A percentile compares a stretch with the other conserved stretches of the same genome.
Evolutionary conservation across 106 monocot species (phyloP).

Genomic region (Vanilla planifolia): DNA sequence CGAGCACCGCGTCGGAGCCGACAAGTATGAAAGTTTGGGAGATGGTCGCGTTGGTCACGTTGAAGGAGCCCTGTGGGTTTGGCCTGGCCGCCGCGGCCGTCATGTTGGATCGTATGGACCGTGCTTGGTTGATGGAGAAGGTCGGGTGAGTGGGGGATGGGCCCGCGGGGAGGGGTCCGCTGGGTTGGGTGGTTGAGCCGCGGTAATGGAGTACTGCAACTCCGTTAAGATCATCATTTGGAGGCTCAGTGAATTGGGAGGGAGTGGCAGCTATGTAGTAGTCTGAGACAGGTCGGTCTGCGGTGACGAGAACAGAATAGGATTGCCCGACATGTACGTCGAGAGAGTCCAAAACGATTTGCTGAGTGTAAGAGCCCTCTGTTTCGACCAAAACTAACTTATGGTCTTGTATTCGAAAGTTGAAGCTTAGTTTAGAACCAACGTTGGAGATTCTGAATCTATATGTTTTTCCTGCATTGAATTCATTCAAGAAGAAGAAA

Average conservation of each 20-base stretch:
- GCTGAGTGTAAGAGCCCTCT: constrained; percentile 37
- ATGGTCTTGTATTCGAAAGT: constrained; percentile 35
- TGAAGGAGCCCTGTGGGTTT: constrained; percentile 47
- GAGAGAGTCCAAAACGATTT: constrained; percentile 33
- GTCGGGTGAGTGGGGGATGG: constrained; percentile 22
- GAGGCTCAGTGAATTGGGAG: constrained; percentile 14
- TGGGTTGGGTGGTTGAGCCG: constrained; percentile 2
- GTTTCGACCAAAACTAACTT: constrained; percentile 32
- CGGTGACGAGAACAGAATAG: constrained; percentile 34
- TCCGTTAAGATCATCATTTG: constrained; percentile 7
- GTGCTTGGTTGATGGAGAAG: constrained; percentile 34
- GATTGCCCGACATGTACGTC: constrained; percentile 40
- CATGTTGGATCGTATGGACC: constrained; percentile 38
- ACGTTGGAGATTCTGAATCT: constrained; percentile 35
- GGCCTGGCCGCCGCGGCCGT: constrained; percentile 45
- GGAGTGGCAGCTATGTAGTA: constrained; percentile 35
- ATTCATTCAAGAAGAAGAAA: too few relatives aligned
- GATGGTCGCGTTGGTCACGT: constrained; percentile 15
- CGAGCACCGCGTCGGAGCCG: background rate
- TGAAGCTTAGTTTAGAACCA: constrained; percentile 28
- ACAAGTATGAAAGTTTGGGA: constrained; percentile 28
- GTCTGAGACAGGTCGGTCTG: constrained; percentile 17
- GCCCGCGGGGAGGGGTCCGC: constrained; percentile 21
- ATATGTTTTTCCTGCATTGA: constrained; percentile 32
- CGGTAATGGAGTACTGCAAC: constrained; percentile 20